Base-by-base conservation (phyloP, 2,329 filamentous ascomycete genomes). In the Simplicillium sp. region DNA sequence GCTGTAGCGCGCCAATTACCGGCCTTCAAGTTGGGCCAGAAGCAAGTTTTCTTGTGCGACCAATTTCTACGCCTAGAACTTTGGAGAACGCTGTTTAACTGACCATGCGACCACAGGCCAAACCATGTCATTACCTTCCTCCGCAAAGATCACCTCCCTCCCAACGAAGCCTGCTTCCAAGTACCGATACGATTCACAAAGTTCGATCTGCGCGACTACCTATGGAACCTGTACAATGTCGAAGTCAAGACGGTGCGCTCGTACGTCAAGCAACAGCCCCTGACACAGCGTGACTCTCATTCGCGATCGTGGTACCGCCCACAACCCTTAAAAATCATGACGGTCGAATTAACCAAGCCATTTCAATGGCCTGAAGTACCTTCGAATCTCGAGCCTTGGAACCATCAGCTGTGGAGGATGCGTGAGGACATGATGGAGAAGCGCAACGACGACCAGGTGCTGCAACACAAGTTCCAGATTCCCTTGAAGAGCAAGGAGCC, bases 151-250 rank as follows among this genome's bases (percentile, higher is more conserved):
- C 71, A 76, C 50, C 75, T 85, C 40, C 82, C 86, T 7, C 80
- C 89, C 15, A 83, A 80, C 60, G 87, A 86, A 60, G 92, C 90
- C 48, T 83, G 81, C 54, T 98, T 98, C 77, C 74, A 82, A 55
- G 90, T 96, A 28, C 92, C 92, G 11, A 75, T 97, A 52, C 80
- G 77, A 53, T 88, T 96, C 72, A 94, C 87, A 72, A 98, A 98
- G 68, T 82, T 97, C 63, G 92, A 98, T 61, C 68, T 98, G 34
- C 86, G 88, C 62, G 89, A 96, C 68, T 98, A 97, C 69, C 82
- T 98, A 46, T 85, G 78, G 68, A 81, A 94, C 61, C 76, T 77
- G 34, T 98, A 98, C 71, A 73, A 75, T 45, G 81, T 97, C 46
- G 74, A 81, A 48, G 77, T 82, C 40, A 67, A 77, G 39, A 71